phyloP scores from a whole-genome alignment of 164 flowering plant species.

The Stephania japonica region DNA sequence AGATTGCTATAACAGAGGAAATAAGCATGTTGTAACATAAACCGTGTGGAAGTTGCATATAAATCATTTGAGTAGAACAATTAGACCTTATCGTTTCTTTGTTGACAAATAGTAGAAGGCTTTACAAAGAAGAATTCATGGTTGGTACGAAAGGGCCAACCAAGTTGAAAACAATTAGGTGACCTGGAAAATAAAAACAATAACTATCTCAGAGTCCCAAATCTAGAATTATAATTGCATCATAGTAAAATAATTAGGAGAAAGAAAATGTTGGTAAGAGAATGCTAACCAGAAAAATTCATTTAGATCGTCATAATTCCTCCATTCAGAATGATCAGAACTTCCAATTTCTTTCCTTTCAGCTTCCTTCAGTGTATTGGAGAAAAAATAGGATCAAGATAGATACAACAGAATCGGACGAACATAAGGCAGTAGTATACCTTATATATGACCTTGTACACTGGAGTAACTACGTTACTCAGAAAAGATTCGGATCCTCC shows the following conservation, averaged over 20 bases:
- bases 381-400: conserved; percentile 15
- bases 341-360: conserved; percentile 62
- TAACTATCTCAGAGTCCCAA: conserved; percentile 8
- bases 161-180: conserved; percentile 56
- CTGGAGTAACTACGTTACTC: conserved; percentile 63
- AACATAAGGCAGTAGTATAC: conserved; percentile 27
- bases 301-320: conserved; percentile 95
- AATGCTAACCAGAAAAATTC: conserved; percentile 81
- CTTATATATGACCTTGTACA: conserved; percentile 70
- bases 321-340: conserved; percentile 86
- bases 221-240: conserved; percentile 1
- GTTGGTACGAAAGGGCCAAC: conserved; percentile 60
- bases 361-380: conserved; percentile 59
- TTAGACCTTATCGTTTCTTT: conserved; percentile 17
- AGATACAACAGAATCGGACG: background rate
- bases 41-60: background rate
- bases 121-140: conserved; percentile 44
- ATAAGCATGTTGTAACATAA: background rate
- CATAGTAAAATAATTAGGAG: background rate
- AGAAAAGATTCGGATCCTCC: conserved; percentile 73
- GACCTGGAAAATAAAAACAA: conserved; percentile 39
- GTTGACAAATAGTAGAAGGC: conserved; percentile 17
- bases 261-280: background rate
- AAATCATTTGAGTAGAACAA: conserved; percentile 1
- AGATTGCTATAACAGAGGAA: background rate